Evolutionary conservation across 2,329 filamentous ascomycete genomes (phyloP), one percentile per base, ranked within the genome.

Genomic region (Epichloe aotearoae): DNA sequence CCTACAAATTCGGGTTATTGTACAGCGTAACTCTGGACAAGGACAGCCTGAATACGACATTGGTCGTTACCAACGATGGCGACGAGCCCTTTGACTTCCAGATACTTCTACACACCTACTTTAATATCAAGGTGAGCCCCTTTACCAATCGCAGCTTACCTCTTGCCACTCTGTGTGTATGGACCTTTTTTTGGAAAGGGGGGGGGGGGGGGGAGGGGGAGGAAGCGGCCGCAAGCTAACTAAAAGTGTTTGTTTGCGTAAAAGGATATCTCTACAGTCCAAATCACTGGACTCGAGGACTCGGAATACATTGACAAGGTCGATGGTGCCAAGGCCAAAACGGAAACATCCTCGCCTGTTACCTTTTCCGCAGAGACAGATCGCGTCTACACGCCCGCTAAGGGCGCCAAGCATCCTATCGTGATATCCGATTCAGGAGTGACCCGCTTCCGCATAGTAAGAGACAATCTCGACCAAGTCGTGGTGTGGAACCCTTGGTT

Each of bases 401-500:
- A 77, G 55, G 81, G 79, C 0, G 81, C 83, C 39, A 73, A 71
- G 42, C 68, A 74, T 44, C 70, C 77, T 1, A 67, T 87, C 45
- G 63, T 76, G 12, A 79, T 94, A 46, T 63, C 73, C 15, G 81
- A 86, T 60, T 76, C 69, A 47, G 83, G 80, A 53, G 76, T 77
- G 61, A 73, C 82, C 14, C 71, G 77, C 47, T 89, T 86, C 71
- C 81, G 82, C 53, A 75, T 97, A 50, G 79, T 84, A 40, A 81
- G 93, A 54, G 88, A 96, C 68, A 90, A 88, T 57, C 76, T 98
- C 57, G 78, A 79, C 55, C 88, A 97, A 58, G 83, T 93, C 15
- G 91, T 96, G 1, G 86, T 97, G 33, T 98, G 93, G 93, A 98
- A 98, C 69, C 93, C 93, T 2, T 96, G 91, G 89, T 75, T 77